These are phyloP conservation scores for Stagonosporopsis vannaccii DNA, from an alignment of 2,329 filamentous ascomycete genomes.

Conservation along the genomic window DNA sequence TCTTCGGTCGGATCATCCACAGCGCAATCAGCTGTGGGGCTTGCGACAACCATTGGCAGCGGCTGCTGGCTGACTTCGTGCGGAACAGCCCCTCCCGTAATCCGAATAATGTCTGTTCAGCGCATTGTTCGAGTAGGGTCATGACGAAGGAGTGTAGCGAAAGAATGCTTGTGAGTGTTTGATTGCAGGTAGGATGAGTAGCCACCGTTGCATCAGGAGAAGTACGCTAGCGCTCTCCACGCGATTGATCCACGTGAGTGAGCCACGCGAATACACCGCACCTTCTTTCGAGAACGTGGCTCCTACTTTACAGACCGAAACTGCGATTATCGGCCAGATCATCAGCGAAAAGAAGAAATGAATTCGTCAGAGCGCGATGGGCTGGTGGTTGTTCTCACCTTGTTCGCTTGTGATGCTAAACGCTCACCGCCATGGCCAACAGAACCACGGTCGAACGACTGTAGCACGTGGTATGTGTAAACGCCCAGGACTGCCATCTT, in stretches of 20 bases:
- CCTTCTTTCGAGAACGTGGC: neutral
- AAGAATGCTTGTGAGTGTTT: neutral
- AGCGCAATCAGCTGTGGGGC: neutral
- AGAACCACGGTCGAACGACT: neutral
- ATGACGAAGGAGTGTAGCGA: neutral
- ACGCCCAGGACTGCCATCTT: neutral
- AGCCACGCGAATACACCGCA: neutral
- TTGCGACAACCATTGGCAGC: neutral
- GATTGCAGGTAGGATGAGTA: neutral
- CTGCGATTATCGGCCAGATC: neutral
- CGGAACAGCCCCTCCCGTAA: neutral
- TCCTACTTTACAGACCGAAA: neutral
- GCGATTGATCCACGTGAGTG: conserved; percentile 4
- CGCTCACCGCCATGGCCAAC: no score
- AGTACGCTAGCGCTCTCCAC: conserved; percentile 7
- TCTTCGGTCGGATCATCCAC: neutral
- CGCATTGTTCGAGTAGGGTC: neutral
- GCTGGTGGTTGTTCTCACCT: neutral
- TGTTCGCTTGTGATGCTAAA: neutral
- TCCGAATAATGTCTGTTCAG: neutral
- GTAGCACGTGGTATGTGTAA: neutral
- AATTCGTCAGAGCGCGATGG: neutral
- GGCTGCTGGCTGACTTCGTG: neutral
- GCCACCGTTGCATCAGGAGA: conserved; percentile 7
- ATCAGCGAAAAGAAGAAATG: no score